Base-by-base conservation (phyloP, 2,329 filamentous ascomycete genomes). In the Hysterium pulicare region DNA sequence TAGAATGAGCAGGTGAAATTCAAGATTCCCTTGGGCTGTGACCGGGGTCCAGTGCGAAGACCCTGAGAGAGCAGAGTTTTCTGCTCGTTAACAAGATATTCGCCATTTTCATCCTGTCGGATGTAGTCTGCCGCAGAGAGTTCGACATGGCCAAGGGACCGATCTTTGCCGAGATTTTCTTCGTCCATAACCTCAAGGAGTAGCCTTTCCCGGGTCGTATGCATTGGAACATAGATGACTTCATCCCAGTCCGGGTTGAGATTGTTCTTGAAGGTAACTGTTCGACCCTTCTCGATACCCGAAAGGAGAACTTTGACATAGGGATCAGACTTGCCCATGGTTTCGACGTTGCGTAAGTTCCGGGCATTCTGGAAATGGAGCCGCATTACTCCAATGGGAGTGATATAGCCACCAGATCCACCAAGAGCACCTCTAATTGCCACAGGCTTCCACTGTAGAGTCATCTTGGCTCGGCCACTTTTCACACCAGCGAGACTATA, bases 231-330 rank as follows among this genome's bases (percentile, higher is more conserved):
- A 61, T 98, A 98, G 17, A 96, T 79, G 19, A 98, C 83, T 68
- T 98, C 93, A 58, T 98, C 90, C 84, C 87, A 98, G 40, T 93
- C 86, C 2, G 93, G 93, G 62, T 95, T 89, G 44, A 98, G 81
- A 48, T 96, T 94, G 70, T 95, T 98, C 63, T 89, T 84, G 74
- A 93, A 95, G 0, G 91, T 97, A 38, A 98, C 93, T 2, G 93
- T 97, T 44, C 90, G 83, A 8, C 81, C 90, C 67, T 91, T 95
- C 62, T 93, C 86, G 43, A 97, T 83, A 34, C 93, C 91, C 36
- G 90, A 95, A 6, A 96, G 77, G 40, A 96, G 69, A 1, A 97
- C 86, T 32, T 91, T 84, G 17, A 84, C 87, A 58, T 98, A 98
- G 0, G 93, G 89, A 66, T 98, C 94, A 1, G 93, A 97, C 69